phyloP scores from a whole-genome alignment of 345 rosid species.

The Populus nigra region DNA sequence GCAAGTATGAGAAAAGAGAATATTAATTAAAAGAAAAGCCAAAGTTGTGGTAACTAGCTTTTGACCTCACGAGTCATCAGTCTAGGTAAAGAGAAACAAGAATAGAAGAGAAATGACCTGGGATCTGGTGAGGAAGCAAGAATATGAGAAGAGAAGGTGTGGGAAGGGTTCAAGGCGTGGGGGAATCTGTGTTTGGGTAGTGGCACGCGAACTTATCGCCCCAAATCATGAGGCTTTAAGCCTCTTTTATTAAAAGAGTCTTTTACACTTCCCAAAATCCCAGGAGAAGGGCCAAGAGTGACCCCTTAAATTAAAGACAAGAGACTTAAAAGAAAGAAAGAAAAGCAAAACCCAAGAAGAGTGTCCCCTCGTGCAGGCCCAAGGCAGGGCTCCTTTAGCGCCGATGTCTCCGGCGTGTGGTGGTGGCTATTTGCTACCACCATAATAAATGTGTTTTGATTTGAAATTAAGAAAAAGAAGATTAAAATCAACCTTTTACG shows the following conservation, averaged over 20 bases:
- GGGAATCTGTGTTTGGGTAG: conserved; percentile 42
- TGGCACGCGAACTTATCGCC: conserved; percentile 64
- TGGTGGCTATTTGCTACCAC: conserved; percentile 9
- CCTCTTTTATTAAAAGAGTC: conserved; percentile 20
- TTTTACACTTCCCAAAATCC: conserved; percentile 48
- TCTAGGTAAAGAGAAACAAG: conserved; percentile 4
- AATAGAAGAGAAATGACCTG: conserved; percentile 9
- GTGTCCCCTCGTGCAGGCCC: conserved; percentile 53
- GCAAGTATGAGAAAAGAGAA: not conserved
- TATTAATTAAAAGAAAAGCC: not conserved
- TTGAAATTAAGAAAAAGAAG: not conserved
- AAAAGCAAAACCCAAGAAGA: conserved; percentile 46
- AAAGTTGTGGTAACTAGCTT: conserved; percentile 17
- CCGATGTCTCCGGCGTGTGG: conserved; percentile 65
- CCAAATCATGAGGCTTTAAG: conserved; percentile 37
- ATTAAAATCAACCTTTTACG: conserved; percentile 14
- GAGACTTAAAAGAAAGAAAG: not conserved
- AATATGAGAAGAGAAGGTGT: not conserved
- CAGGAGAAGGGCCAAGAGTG: conserved; percentile 9
- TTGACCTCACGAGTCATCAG: conserved; percentile 23
- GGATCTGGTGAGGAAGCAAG: conserved; percentile 42
- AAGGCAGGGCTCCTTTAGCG: conserved; percentile 56
- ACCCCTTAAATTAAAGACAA: conserved; percentile 1
- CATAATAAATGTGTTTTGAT: not conserved
- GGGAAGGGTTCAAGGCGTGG: conserved; percentile 45